Evolutionary conservation across 1,284 basidiomycete species (phyloP).

Genomic region (Waitea zeae): DNA sequence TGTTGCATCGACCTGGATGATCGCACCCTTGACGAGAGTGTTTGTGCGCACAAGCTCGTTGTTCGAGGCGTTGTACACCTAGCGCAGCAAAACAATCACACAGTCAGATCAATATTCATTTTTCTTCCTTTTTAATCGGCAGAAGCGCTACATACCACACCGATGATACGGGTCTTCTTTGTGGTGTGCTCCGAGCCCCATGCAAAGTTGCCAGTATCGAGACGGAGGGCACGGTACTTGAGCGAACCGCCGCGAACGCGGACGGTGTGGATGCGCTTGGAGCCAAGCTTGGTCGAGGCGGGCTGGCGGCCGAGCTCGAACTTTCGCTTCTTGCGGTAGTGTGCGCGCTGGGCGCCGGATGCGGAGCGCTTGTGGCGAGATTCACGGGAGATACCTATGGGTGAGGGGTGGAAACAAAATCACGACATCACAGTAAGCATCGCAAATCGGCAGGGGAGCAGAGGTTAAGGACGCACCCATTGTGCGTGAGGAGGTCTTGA

Average conservation of each 20-base stretch:
- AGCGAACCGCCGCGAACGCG: slow-evolving; percentile 86
- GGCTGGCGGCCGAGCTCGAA: slow-evolving; percentile 95
- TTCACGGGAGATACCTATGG: slow-evolving; percentile 88
- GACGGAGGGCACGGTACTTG: slow-evolving; percentile 88
- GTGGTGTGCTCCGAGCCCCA: slow-evolving; percentile 91
- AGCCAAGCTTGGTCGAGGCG: slow-evolving; percentile 86
- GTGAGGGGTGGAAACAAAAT: too few relatives aligned
- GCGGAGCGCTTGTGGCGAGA: slow-evolving; percentile 92
- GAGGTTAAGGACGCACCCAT: too few relatives aligned
- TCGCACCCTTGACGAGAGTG: slow-evolving; percentile 87
- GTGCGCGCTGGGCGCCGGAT: slow-evolving; percentile 83
- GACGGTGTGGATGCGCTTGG: slow-evolving; percentile 86
- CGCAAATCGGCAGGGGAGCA: too few relatives aligned
- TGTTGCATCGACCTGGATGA: slow-evolving; percentile 91
- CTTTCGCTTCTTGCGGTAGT: slow-evolving; percentile 98
- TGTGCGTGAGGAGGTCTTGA: too few relatives aligned
- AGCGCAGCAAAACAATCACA: background rate
- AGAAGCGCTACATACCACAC: slow-evolving; percentile 55
- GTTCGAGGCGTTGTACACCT: slow-evolving; percentile 97
- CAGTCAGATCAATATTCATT: background rate
- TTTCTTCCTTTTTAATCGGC: background rate
- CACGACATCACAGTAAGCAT: too few relatives aligned
- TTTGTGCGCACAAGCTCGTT: slow-evolving; percentile 98
- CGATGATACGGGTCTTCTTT: slow-evolving; percentile 85
- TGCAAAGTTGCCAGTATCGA: slow-evolving; percentile 91